Conservation (phyloP, 1,284 basidiomycete species). For the Pyrrhoderma noxium region DNA sequence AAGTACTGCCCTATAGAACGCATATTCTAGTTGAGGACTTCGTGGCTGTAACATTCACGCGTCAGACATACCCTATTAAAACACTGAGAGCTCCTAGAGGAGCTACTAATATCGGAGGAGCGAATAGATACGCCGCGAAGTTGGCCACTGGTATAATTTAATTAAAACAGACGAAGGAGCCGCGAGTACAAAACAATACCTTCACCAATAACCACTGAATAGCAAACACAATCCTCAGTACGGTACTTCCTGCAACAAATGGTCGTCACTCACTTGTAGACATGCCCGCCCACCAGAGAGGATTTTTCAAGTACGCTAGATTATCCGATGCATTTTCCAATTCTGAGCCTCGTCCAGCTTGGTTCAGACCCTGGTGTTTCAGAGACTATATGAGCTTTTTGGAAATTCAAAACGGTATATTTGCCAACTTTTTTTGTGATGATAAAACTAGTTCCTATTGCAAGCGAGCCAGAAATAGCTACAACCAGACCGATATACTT, state of each 20-base stretch:
- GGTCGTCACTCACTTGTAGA: conserved; percentile 65
- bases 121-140: conserved; percentile 98
- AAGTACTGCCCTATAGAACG: conserved; percentile 68
- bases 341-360: conserved; percentile 52
- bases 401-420: not conserved
- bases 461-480: conserved; percentile 75
- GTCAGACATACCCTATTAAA: conserved; percentile 74
- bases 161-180: not conserved
- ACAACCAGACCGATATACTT: conserved; percentile 88
- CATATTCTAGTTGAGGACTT: conserved; percentile 3
- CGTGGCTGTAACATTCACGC: not conserved
- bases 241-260: conserved; percentile 11
- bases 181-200: conserved; percentile 36
- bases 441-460: conserved; percentile 90
- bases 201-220: conserved; percentile 83
- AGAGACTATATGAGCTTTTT: not conserved
- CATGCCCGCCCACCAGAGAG: conserved; percentile 99
- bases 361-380: conserved; percentile 66
- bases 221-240: conserved; percentile 18
- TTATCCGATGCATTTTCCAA: conserved; percentile 69
- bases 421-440: conserved; percentile 87
- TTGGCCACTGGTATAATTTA: conserved; percentile 70
- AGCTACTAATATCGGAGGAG: conserved; percentile 95
- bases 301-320: conserved; percentile 82
- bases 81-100: conserved; percentile 94